phyloP scores from a whole-genome alignment of 139 green algal species.

The Chlorella sp. region DNA sequence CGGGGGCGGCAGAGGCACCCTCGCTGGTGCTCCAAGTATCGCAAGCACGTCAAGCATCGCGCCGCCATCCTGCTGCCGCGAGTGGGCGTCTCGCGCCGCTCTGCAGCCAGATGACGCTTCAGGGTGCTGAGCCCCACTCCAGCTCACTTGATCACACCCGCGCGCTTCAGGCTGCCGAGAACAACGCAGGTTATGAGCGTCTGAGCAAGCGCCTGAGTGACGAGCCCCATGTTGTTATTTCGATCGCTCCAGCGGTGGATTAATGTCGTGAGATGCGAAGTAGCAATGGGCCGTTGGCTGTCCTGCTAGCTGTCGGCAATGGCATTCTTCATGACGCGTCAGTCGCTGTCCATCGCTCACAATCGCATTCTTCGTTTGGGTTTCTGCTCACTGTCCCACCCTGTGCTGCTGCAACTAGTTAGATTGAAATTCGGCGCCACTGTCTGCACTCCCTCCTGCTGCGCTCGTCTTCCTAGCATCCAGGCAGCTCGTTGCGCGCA shows the following conservation, averaged over 20 bases:
- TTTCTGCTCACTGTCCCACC: background rate
- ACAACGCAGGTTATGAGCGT: conserved; percentile 29
- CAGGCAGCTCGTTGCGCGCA: background rate
- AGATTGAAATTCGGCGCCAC: background rate
- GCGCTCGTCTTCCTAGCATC: background rate
- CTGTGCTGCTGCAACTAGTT: no score
- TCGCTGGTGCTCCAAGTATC: no score
- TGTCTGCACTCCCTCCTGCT: background rate
- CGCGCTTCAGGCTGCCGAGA: conserved; percentile 41
- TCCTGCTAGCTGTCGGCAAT: background rate
- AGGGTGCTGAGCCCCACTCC: background rate
- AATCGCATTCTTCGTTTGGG: background rate
- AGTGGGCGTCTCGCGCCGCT: no score
- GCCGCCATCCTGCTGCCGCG: background rate
- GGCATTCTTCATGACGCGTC: background rate
- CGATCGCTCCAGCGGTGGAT: background rate
- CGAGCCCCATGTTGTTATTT: conserved; percentile 30
- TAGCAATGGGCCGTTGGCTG: background rate
- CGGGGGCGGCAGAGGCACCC: no score
- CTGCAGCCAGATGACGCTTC: no score
- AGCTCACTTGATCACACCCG: conserved; percentile 37
- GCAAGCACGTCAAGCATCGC: background rate
- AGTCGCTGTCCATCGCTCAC: background rate
- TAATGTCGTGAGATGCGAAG: background rate
- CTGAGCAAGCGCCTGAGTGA: conserved; percentile 18